Base-by-base conservation (phyloP, 768 basidiomycete species). In the Suillus tomentosus region DNA sequence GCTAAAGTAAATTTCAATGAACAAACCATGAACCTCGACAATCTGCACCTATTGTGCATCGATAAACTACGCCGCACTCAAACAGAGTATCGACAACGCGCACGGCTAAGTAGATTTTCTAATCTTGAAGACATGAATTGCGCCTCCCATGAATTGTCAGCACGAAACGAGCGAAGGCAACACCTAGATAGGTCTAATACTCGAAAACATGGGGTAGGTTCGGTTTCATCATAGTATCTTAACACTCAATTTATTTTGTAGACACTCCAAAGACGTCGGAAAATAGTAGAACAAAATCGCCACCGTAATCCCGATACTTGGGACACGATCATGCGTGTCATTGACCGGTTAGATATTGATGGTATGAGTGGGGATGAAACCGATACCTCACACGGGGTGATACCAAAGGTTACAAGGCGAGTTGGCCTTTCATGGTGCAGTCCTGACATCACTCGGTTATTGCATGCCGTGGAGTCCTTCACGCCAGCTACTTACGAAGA, bases 291-390 rank as follows among this genome's bases (percentile, higher is more conserved):
- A 7, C 37, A 65, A 37, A 67, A 67, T 40, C 3, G 24, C n/a
- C 61, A 39, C 5, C 3, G 11, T n/a, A 56, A 66, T 53, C 45
- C 60, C 10, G n/a, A 58, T 15, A 27, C 14, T 3, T 66, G 56
- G 60, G 48, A 61, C 27, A 22, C 39, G 3, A 50, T 61, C 42
- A 0, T 2, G 2, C 15, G 43, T 14, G 43, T 61, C 10, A 48
- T 58, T 22, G 24, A 24, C 2, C 24, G 15, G 15, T 64, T 67
- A 15, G 19, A 22, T 34, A 22, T 67, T 3, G 14, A 65, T 7
- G 64, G 60, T 15, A 64, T 66, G 65, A 66, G 63, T 50, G 58
- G 59, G 31, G 63, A 66, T 22, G 27, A 66, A 19, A 66, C 58
- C 13, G 37, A 66, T 8, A n/a, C 11, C 24, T 50, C 42, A 43